phyloP scores from a whole-genome alignment of 2,329 filamentous ascomycete genomes.

The Plenodomus biglobosus region DNA sequence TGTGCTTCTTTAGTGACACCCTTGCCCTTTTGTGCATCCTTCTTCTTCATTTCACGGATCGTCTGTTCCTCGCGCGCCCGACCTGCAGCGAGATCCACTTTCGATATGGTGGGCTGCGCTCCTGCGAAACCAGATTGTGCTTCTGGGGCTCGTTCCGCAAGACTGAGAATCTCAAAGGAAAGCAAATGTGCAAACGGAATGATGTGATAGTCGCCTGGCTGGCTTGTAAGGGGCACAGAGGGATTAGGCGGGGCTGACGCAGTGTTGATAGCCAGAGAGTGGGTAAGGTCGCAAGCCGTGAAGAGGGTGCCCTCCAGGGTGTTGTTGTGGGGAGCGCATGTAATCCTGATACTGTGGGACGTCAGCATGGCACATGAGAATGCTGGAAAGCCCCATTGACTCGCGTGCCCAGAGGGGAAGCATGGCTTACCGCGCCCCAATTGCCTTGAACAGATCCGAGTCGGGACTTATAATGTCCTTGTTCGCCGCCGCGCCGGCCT shows the following conservation, averaged over 20 bases:
- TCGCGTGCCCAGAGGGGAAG: conserved; percentile 2
- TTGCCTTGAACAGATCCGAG: conserved; percentile 59
- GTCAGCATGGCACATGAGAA: conserved; percentile 13
- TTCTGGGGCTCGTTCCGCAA: conserved; percentile 38
- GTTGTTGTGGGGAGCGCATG: conserved; percentile 54
- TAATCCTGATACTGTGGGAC: conserved; percentile 57
- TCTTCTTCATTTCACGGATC: conserved; percentile 58
- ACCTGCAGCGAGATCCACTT: conserved; percentile 58
- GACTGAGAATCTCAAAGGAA: conserved; percentile 56
- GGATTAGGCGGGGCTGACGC: conserved; percentile 49
- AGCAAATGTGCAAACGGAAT: conserved; percentile 62
- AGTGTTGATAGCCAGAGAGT: conserved; percentile 63
- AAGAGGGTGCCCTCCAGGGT: conserved; percentile 64
- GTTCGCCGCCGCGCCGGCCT: conserved; percentile 45
- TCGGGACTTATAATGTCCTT: conserved; percentile 54
- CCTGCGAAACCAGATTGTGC: conserved; percentile 49
- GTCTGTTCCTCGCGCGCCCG: conserved; percentile 58
- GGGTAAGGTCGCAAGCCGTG: conserved; percentile 62
- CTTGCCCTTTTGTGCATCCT: conserved; percentile 60
- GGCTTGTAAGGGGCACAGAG: conserved; percentile 42
- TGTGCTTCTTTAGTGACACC: conserved; percentile 64
- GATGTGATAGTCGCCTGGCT: conserved; percentile 60
- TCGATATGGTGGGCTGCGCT: conserved; percentile 49
- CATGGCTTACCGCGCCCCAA: conserved; percentile 60
- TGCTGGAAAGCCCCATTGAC: not conserved